These are phyloP conservation scores for Falciphora oryzae DNA, from an alignment of 2,329 filamentous ascomycete genomes.

Conservation along the genomic window DNA sequence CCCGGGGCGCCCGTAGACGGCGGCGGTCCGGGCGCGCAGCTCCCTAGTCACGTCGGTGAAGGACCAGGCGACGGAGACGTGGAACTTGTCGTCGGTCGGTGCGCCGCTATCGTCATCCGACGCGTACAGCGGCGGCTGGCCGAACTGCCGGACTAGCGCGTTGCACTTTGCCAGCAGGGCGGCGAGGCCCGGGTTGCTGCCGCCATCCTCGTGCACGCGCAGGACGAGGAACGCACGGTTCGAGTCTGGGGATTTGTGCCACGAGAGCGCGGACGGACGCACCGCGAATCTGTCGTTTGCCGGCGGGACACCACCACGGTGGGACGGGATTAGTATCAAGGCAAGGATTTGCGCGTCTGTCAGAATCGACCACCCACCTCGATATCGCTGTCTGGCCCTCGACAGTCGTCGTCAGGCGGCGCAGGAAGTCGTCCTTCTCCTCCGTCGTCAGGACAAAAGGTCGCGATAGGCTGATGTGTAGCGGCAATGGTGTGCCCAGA, in stretches of 20 bases:
- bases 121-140: constrained; percentile 67
- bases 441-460: constrained; percentile 69
- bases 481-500: constrained; percentile 68
- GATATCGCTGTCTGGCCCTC: not conserved
- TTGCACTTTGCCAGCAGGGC: constrained; percentile 64
- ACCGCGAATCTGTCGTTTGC: constrained; percentile 29
- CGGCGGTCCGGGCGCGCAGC: constrained; percentile 30
- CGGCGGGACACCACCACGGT: not conserved
- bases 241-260: constrained; percentile 49
- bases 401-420: constrained; percentile 42
- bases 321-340: too few species aligned
- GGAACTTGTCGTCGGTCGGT: constrained; percentile 52
- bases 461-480: constrained; percentile 88
- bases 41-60: constrained; percentile 47
- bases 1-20: constrained; percentile 20
- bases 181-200: constrained; percentile 48
- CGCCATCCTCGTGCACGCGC: constrained; percentile 38
- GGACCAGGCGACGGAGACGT: constrained; percentile 87
- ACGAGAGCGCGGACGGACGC: constrained; percentile 34
- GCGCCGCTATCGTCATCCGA: constrained; percentile 14
- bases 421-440: constrained; percentile 64
- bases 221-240: constrained; percentile 82
- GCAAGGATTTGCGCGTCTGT: too few species aligned
- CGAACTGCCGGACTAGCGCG: constrained; percentile 48
- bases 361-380: not conserved